These are phyloP conservation scores for Beauveria rudraprayagi DNA, from an alignment of 2,329 filamentous ascomycete species.

Conservation along the genomic window DNA sequence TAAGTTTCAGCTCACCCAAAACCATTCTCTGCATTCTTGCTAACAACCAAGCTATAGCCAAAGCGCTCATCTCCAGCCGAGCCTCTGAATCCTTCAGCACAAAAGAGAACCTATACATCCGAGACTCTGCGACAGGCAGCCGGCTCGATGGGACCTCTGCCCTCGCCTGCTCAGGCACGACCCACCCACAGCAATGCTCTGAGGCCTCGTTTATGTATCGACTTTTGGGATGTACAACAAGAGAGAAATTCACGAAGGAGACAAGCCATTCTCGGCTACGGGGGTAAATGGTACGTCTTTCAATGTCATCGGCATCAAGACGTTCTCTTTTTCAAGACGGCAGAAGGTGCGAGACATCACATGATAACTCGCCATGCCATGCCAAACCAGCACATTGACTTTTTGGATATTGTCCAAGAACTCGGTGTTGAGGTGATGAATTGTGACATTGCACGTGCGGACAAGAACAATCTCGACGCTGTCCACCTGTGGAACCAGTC, in stretches of 20 bases:
- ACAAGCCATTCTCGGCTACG: conserved; percentile 1
- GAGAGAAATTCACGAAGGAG: background rate
- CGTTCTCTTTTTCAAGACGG: background rate
- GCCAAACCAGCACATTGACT: background rate
- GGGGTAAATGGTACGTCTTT: conserved; percentile 10
- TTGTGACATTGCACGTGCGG: background rate
- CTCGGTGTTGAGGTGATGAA: conserved; percentile 8
- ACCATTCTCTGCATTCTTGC: rapidly evolving
- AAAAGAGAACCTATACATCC: background rate
- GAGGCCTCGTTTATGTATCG: background rate
- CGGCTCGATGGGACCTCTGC: background rate
- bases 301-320: conserved; percentile 4
- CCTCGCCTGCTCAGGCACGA: background rate
- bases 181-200: background rate
- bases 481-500: background rate
- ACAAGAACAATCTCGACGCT: background rate
- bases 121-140: background rate
- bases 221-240: background rate
- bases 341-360: background rate
- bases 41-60: background rate
- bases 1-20: background rate
- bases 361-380: background rate
- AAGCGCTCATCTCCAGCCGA: background rate
- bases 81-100: background rate
- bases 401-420: background rate